Percentiles rank a stretch among this genome's conserved stretches.
Conservation (phyloP, 805 yeast genomes). For the Brettanomyces custersianus region DNA sequence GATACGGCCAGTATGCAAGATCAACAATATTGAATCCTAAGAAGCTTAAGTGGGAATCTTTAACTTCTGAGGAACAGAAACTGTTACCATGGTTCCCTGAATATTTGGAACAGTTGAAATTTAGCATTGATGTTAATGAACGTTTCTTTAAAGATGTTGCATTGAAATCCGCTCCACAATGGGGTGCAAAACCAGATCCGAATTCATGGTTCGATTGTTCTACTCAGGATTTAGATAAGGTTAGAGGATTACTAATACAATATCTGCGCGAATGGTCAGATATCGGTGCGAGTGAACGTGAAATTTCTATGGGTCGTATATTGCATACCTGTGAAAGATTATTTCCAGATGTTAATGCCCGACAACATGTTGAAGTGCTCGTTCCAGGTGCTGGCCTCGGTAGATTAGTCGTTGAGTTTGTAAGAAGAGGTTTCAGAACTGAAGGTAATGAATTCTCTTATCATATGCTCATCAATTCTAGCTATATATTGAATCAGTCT, state of each 20-base stretch:
- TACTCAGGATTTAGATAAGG: constrained; percentile 44
- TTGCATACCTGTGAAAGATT: constrained; percentile 25
- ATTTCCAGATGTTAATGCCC: constrained; percentile 28
- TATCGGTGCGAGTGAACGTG: constrained; percentile 42
- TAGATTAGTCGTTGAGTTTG: constrained; percentile 47
- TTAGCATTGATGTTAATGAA: constrained; percentile 37
- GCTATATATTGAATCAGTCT: constrained; percentile 42
- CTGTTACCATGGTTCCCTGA: constrained; percentile 42
- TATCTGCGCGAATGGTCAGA: constrained; percentile 53
- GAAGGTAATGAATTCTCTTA: constrained; percentile 63
- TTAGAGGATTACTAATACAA: constrained; percentile 46
- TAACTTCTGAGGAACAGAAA: constrained; percentile 31
- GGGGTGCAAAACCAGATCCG: constrained; percentile 36
- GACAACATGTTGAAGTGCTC: constrained; percentile 36
- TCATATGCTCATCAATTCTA: constrained; percentile 53
- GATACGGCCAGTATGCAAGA: constrained; percentile 28
- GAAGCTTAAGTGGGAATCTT: constrained; percentile 24
- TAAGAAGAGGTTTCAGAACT: constrained; percentile 44
- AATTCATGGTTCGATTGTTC: constrained; percentile 34
- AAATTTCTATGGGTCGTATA: constrained; percentile 29
- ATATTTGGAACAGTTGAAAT: constrained; percentile 31
- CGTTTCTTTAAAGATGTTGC: constrained; percentile 37
- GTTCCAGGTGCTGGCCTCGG: constrained; percentile 65
- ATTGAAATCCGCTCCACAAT: constrained; percentile 31
- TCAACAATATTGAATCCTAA: constrained; percentile 25